These are phyloP conservation scores for Fusarium sp. DNA, from an alignment of 2,329 filamentous ascomycete species.

Conservation along the genomic window DNA sequence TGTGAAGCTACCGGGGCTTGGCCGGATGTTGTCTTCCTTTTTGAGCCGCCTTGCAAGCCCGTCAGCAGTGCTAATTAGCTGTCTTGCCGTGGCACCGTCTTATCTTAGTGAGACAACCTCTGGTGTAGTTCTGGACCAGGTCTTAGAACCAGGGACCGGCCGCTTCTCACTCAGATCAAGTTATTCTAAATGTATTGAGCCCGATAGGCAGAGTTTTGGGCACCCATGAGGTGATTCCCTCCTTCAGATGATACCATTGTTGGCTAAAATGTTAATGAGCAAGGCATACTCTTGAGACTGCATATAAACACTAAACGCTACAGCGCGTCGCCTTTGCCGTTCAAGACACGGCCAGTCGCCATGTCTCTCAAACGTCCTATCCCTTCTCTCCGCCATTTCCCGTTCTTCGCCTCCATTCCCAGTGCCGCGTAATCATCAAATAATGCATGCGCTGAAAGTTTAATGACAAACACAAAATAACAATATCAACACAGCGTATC, in stretches of 20 bases:
- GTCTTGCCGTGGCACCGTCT: conserved; percentile 2
- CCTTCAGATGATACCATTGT: background rate
- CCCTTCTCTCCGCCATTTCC: conserved; percentile 14
- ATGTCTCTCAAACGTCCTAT: conserved; percentile 12
- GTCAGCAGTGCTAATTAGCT: conserved; percentile 3
- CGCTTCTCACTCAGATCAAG: background rate
- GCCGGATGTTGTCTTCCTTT: conserved; percentile 8
- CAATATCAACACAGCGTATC: background rate
- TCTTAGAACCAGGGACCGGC: background rate
- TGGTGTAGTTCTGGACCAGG: background rate
- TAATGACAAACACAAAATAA: background rate
- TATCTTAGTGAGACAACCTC: background rate
- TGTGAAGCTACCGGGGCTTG: conserved; percentile 8
- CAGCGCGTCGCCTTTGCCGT: background rate
- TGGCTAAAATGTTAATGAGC: background rate
- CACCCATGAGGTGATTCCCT: background rate
- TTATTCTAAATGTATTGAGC: background rate
- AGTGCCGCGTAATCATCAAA: conserved; percentile 16
- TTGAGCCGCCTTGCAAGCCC: conserved; percentile 10
- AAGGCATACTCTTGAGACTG: background rate
- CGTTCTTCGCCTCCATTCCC: conserved; percentile 19
- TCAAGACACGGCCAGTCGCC: background rate
- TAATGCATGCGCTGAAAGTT: background rate
- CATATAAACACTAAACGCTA: background rate
- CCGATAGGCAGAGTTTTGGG: background rate